These are phyloP conservation scores for Hypoxylon sp. DNA, from an alignment of 2,329 filamentous ascomycete species.

Conservation along the genomic window DNA sequence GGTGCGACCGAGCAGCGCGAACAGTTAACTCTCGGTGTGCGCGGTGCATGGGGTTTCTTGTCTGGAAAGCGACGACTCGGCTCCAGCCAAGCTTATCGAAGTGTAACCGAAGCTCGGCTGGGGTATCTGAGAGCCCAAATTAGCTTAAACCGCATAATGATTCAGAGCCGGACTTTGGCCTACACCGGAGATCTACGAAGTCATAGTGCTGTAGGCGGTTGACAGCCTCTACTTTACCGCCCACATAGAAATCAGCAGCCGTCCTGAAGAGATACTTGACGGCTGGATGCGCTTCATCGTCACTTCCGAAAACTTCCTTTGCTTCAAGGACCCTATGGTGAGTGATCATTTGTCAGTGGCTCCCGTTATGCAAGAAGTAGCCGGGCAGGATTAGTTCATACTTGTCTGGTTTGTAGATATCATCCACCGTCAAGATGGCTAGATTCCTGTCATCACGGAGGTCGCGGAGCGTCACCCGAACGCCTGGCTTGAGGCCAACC, in stretches of 20 bases:
- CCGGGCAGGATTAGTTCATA: slow-evolving; percentile 61
- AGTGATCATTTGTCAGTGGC: slow-evolving; percentile 55
- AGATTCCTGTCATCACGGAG: slow-evolving; percentile 97
- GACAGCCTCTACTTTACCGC: slow-evolving; percentile 95
- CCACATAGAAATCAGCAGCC: slow-evolving; percentile 90
- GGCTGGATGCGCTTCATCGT: slow-evolving; percentile 91
- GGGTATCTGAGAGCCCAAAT: slow-evolving; percentile 75
- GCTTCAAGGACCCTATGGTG: slow-evolving; percentile 83
- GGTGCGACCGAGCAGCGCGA: slow-evolving; percentile 92
- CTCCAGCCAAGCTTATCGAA: slow-evolving; percentile 99
- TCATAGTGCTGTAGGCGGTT: slow-evolving; percentile 98
- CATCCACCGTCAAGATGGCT: slow-evolving; percentile 94
- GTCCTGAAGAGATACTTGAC: slow-evolving; percentile 89
- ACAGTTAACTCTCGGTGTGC: slow-evolving; percentile 98
- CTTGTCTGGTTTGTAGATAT: slow-evolving; percentile 97
- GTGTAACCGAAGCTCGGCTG: slow-evolving; percentile 92
- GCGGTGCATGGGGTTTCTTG: slow-evolving; percentile 98
- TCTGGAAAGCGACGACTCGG: slow-evolving; percentile 98
- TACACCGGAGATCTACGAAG: slow-evolving; percentile 95
- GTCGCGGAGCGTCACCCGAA: slow-evolving; percentile 90
- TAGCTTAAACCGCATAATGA: slow-evolving; percentile 28
- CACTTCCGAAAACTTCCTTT: slow-evolving; percentile 92
- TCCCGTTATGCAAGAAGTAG: slow-evolving; percentile 67
- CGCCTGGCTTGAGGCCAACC: slow-evolving; percentile 81
- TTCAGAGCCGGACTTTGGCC: slow-evolving; percentile 54